These are phyloP conservation scores for Hyphopichia fennica DNA, from an alignment of 1,139 yeast genomes.

Conservation along the genomic window DNA sequence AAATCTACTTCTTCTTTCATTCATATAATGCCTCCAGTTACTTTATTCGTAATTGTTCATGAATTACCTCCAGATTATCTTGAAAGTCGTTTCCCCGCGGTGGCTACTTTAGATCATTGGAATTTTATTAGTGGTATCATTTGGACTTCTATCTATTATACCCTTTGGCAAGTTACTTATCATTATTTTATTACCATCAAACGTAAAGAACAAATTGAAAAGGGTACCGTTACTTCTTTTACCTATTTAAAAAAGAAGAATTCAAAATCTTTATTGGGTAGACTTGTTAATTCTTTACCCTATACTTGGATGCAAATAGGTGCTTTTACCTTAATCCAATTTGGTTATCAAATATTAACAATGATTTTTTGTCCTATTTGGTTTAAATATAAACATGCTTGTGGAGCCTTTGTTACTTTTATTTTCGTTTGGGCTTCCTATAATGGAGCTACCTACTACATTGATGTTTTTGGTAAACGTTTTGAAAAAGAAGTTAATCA, in stretches of 20 bases:
- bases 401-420: constrained; percentile 64
- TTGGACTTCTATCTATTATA: constrained; percentile 80
- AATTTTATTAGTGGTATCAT: constrained; percentile 68
- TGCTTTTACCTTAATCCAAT: constrained; percentile 85
- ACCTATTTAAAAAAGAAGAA: constrained; percentile 77
- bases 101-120: constrained; percentile 67
- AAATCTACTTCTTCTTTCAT: constrained; percentile 92
- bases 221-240: constrained; percentile 87
- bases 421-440: constrained; percentile 80
- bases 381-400: constrained; percentile 68
- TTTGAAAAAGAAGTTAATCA: constrained; percentile 79
- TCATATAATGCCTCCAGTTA: constrained; percentile 87
- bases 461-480: constrained; percentile 86
- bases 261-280: constrained; percentile 66
- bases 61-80: constrained; percentile 61
- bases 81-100: constrained; percentile 72
- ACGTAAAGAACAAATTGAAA: constrained; percentile 74
- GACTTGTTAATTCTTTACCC: constrained; percentile 77
- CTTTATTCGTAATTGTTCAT: constrained; percentile 86
- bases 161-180: constrained; percentile 88
- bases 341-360: constrained; percentile 80
- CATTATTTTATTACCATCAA: constrained; percentile 89
- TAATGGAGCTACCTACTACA: constrained; percentile 93
- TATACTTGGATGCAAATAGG: constrained; percentile 79
- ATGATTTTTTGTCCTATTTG: constrained; percentile 90